These are phyloP conservation scores for Leccinum ochraceum DNA, from an alignment of 768 basidiomycete species.

Conservation along the genomic window DNA sequence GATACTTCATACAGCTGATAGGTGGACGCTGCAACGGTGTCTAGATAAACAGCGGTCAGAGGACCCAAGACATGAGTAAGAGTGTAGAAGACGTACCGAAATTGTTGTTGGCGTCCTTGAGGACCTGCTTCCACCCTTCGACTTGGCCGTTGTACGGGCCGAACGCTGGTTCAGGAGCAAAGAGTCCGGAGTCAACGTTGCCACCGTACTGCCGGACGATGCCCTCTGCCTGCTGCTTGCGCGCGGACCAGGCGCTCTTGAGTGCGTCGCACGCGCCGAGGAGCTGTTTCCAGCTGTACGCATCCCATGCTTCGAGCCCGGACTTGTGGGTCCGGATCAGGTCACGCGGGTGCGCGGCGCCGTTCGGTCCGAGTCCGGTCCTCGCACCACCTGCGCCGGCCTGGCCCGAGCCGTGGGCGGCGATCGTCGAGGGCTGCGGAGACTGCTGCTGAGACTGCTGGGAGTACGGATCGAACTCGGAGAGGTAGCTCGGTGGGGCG, in stretches of 20 bases:
- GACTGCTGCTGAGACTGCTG: constrained; percentile 11
- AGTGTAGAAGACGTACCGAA: constrained; percentile 43
- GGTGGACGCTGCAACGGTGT: constrained; percentile 61
- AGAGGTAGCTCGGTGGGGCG: constrained; percentile 26
- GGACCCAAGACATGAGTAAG: neutral
- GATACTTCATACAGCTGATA: constrained; percentile 81
- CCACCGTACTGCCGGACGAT: constrained; percentile 46
- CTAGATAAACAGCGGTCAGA: constrained; percentile 12
- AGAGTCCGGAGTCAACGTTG: constrained; percentile 34
- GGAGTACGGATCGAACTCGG: constrained; percentile 45
- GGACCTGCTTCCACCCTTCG: constrained; percentile 56
- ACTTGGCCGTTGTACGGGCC: constrained; percentile 51
- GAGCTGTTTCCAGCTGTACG: constrained; percentile 71
- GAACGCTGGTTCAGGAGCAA: constrained; percentile 35
- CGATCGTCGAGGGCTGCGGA: neutral
- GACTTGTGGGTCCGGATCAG: constrained; percentile 64
- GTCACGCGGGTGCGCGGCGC: constrained; percentile 62
- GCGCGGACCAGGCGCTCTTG: constrained; percentile 62
- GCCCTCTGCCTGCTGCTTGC: constrained; percentile 56
- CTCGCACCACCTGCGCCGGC: neutral
- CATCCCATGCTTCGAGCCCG: constrained; percentile 72
- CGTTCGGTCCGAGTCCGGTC: constrained; percentile 8
- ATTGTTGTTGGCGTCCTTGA: constrained; percentile 55
- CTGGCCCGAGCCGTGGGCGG: neutral
- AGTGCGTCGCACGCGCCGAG: constrained; percentile 62